Percentiles rank a stretch among this genome's conserved stretches.
phyloP scores from a whole-genome alignment of 257 asterid genomes.

The Cynanchum wilfordii region DNA sequence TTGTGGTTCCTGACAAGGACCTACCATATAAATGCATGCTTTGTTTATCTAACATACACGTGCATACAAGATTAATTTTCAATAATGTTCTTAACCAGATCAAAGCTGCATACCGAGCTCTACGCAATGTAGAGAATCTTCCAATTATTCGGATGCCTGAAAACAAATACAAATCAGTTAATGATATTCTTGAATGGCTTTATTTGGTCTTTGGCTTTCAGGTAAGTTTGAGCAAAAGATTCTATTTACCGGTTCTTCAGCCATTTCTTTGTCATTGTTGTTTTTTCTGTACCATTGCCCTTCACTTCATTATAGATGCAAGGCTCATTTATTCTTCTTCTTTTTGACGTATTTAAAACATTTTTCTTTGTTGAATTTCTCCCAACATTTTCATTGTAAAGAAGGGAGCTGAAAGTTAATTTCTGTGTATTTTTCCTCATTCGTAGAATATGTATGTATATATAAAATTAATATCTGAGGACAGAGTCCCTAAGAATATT shows the following conservation, averaged over 20 bases:
- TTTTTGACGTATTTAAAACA: background rate
- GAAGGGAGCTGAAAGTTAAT: no score
- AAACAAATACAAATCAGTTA: slow-evolving; percentile 46
- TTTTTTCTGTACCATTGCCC: background rate
- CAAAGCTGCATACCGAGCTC: slow-evolving; percentile 72
- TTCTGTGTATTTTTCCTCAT: no score
- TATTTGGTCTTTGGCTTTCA: slow-evolving; percentile 89
- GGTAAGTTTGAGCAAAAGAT: slow-evolving; percentile 40
- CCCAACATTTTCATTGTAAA: no score
- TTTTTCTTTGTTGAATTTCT: background rate
- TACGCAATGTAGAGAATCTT: slow-evolving; percentile 59
- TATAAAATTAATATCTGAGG: no score
- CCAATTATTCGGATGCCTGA: slow-evolving; percentile 57
- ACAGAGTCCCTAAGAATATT: no score
- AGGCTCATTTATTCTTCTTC: background rate
- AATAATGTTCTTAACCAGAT: slow-evolving; percentile 42
- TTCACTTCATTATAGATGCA: background rate
- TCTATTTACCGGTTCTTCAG: background rate
- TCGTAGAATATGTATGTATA: no score
- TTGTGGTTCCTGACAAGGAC: slow-evolving; percentile 1
- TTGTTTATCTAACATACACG: slow-evolving; percentile 12
- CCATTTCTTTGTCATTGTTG: slow-evolving; percentile 8
- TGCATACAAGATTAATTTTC: slow-evolving; percentile 7
- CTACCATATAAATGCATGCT: background rate
- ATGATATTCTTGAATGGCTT: slow-evolving; percentile 95